Conservation (phyloP, 1,284 basidiomycete species). For the Xerocomus cyaneibrunnescens region DNA sequence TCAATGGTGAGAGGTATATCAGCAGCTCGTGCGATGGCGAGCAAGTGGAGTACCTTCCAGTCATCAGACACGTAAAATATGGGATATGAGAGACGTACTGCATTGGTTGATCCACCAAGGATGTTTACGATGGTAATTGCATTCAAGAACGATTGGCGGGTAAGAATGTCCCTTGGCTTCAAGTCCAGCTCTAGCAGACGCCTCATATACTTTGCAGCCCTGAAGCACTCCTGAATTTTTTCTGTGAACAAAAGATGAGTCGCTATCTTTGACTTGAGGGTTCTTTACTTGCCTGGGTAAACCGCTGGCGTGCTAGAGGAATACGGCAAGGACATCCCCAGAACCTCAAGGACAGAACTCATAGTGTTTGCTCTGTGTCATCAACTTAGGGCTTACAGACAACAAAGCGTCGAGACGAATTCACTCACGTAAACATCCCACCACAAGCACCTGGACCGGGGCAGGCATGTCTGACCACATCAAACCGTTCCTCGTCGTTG, state of each 20-base stretch:
- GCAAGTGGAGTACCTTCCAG: conserved; percentile 79
- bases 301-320: conserved; percentile 83
- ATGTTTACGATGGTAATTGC: conserved; percentile 85
- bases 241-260: conserved; percentile 41
- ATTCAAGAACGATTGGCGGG: conserved; percentile 88
- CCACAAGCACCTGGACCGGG: conserved; percentile 79
- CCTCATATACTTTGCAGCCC: conserved; percentile 81
- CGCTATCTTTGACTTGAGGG: neutral
- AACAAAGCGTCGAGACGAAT: neutral
- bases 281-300: conserved; percentile 54
- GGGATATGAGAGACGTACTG: conserved; percentile 47
- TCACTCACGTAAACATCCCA: conserved; percentile 77
- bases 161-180: conserved; percentile 92
- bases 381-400: neutral
- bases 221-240: conserved; percentile 84
- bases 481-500: conserved; percentile 72
- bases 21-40: conserved; percentile 92
- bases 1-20: conserved; percentile 88
- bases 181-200: conserved; percentile 82
- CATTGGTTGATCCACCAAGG: conserved; percentile 91
- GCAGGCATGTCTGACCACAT: conserved; percentile 81
- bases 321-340: conserved; percentile 91
- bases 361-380: conserved; percentile 74
- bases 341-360: conserved; percentile 86
- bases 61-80: neutral